These are phyloP conservation scores for Vairimorpha apis DNA, from an alignment of 371 early-diverging fungal species.

Conservation along the genomic window DNA sequence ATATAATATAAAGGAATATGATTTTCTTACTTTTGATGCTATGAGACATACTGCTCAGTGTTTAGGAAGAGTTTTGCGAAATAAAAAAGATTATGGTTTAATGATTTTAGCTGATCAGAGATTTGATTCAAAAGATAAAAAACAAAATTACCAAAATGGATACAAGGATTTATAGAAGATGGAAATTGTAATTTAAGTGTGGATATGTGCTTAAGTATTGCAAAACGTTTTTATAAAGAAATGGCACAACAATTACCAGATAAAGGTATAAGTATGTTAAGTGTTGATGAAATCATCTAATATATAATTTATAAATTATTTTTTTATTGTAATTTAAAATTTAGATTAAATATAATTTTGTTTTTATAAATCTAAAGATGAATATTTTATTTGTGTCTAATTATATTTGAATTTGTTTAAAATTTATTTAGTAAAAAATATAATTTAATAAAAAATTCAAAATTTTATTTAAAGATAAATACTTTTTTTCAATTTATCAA, in stretches of 20 bases:
- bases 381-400: too few relatives aligned
- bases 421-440: too few relatives aligned
- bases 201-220: slow-evolving; percentile 87
- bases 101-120: slow-evolving; percentile 98
- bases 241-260: slow-evolving; percentile 73
- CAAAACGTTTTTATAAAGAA: slow-evolving; percentile 81
- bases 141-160: slow-evolving; percentile 93
- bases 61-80: slow-evolving; percentile 83
- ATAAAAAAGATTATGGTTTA: slow-evolving; percentile 95
- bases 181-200: slow-evolving; percentile 82
- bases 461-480: neutral
- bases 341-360: too few relatives aligned
- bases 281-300: slow-evolving; percentile 11
- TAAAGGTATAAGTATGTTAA: slow-evolving; percentile 22
- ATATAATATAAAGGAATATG: slow-evolving; percentile 85
- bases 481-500: too few relatives aligned
- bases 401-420: too few relatives aligned
- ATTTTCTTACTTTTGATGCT: slow-evolving; percentile 97
- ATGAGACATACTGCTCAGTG: slow-evolving; percentile 99
- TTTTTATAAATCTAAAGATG: too few relatives aligned
- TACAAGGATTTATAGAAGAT: slow-evolving; percentile 78
- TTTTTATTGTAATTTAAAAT: neutral
- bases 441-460: too few relatives aligned
- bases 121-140: slow-evolving; percentile 85
- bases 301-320: neutral